Conservation (phyloP, 129 eudicot genomes). For the Flaveria trinervia region DNA sequence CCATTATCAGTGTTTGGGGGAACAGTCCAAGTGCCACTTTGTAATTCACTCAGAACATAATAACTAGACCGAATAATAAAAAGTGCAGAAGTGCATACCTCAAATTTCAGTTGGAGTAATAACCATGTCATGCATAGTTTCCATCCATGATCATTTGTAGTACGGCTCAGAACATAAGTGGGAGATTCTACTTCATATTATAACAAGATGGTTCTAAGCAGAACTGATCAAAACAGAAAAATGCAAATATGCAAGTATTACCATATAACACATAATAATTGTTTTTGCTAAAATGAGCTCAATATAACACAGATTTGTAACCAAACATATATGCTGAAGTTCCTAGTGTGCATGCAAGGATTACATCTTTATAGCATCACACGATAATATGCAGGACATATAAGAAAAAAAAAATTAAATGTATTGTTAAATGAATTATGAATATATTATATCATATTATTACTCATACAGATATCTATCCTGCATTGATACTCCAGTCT, state of each 20-base stretch:
- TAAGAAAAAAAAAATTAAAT: neutral
- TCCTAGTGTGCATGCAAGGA: neutral
- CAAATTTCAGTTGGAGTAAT: neutral
- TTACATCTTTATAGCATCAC: neutral
- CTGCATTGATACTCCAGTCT: neutral
- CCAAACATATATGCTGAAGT: neutral
- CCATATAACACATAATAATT: neutral
- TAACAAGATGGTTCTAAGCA: neutral
- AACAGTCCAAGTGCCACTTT: neutral
- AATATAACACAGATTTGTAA: neutral
- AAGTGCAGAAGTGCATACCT: conserved; percentile 2
- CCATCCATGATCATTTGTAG: neutral
- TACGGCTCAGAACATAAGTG: neutral
- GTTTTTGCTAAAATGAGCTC: neutral
- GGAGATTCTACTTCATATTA: neutral
- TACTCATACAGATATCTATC: neutral
- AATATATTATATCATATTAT: neutral
- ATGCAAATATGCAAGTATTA: neutral
- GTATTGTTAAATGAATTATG: neutral
- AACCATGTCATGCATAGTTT: neutral
- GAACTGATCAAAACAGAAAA: neutral
- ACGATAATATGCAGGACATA: neutral
- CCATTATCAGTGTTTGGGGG: neutral
- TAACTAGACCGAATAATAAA: neutral
- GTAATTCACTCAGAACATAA: neutral